Evolutionary conservation across 2,329 filamentous ascomycete species (phyloP), one percentile per base, ranked within the genome.

Genomic region (Thermoascus crustaceus): DNA sequence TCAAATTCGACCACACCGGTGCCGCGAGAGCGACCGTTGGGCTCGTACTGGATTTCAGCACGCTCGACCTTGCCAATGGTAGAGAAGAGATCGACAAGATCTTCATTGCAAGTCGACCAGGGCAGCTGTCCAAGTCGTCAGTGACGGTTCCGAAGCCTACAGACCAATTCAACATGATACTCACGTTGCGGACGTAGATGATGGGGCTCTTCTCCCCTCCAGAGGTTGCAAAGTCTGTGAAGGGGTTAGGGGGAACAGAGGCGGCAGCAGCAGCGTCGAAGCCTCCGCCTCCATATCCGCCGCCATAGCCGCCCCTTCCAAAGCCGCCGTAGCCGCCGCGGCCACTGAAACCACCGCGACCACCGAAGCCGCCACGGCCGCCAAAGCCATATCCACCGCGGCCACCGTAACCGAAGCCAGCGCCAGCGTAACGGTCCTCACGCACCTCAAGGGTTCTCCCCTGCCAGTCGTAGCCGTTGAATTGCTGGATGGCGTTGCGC

Each of bases 381-480:
- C 55, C 50, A 32, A 50, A 48, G 19, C 54, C 52, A 19, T 49
- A 52, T 34, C 55, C 57, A 17, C 60, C 60, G 32, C 58, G 52
- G 69, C 52, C 59, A 30, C 65, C 63, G 32, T 60, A 55, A 19
- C 56, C 41, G 21, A 29, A 32, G 20, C 41, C 40, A 8, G 69
- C 63, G 41, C 78, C 80, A 40, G 91, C 91, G 58, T 88, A 98
- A 39, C 91, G 83, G 57, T 98, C 91, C 64, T 96, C 89, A 44
- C 91, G 87, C 44, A 98, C 91, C 61, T 98, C 91, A 33, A 98
- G 77, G 34, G 80, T 69, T 39, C 91, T 83, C 7, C 91, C 91
- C 61, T 96, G 89, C 91, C 91, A 98, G 46, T 98, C 91, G 59
- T 94, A 96, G 40, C 91, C 91, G 58, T 96, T 95, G 72, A 96